These are phyloP conservation scores for Hypoxylon lenormandii DNA, from an alignment of 495 filamentous ascomycete species.

Conservation along the genomic window DNA sequence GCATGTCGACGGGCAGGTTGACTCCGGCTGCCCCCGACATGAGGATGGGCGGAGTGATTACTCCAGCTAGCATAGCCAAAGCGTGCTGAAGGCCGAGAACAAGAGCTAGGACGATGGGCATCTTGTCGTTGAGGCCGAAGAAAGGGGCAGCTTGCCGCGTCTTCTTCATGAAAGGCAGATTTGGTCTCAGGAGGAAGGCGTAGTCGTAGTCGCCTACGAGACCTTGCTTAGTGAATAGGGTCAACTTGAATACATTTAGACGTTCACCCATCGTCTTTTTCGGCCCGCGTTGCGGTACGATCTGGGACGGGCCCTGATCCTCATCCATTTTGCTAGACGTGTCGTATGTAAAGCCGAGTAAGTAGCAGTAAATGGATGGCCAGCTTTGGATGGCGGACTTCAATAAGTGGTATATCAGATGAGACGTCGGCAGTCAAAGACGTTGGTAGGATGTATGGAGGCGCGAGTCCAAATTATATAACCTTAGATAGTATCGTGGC, in stretches of 20 bases:
- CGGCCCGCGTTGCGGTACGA: slow-evolving; percentile 52
- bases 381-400: not conserved
- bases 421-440: too few species aligned
- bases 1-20: slow-evolving; percentile 69
- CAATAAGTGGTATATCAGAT: too few species aligned
- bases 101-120: slow-evolving; percentile 82
- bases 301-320: slow-evolving; percentile 60
- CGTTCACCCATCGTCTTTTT: slow-evolving; percentile 51
- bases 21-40: slow-evolving; percentile 73
- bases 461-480: too few species aligned
- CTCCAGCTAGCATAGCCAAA: slow-evolving; percentile 66
- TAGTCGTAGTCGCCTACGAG: slow-evolving; percentile 90
- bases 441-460: too few species aligned
- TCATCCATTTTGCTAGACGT: slow-evolving; percentile 62
- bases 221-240: slow-evolving; percentile 71
- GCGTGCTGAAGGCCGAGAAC: slow-evolving; percentile 64
- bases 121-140: slow-evolving; percentile 85
- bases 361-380: not conserved
- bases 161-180: slow-evolving; percentile 84
- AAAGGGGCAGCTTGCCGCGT: slow-evolving; percentile 75
- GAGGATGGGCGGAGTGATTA: slow-evolving; percentile 84
- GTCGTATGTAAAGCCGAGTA: not conserved
- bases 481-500: too few species aligned
- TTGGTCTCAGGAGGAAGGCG: slow-evolving; percentile 75
- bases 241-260: slow-evolving; percentile 48